phyloP scores from a whole-genome alignment of 1,139 yeast genomes.

The Geotrichum fermentans region DNA sequence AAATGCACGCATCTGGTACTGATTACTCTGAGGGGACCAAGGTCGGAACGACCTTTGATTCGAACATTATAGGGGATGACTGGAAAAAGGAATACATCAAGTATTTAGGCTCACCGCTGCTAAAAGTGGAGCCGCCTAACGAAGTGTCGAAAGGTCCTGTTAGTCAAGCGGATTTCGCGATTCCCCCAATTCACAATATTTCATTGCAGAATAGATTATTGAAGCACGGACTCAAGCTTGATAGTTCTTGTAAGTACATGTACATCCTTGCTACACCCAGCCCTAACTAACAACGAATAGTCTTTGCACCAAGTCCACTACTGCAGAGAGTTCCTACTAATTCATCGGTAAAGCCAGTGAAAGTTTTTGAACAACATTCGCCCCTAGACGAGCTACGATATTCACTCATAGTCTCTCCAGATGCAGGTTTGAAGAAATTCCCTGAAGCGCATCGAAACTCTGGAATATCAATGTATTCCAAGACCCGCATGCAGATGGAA shows the following conservation, averaged over 20 bases:
- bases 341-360: too few species aligned
- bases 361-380: slow-evolving; percentile 3
- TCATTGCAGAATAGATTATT: background rate
- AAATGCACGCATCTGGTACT: too few species aligned
- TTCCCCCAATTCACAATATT: background rate
- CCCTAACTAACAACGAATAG: too few species aligned
- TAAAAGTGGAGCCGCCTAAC: too few species aligned
- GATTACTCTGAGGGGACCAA: too few species aligned
- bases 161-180: too few species aligned
- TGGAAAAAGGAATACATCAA: slow-evolving; percentile 7
- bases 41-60: too few species aligned
- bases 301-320: too few species aligned
- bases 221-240: background rate
- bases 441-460: background rate
- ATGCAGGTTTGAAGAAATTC: background rate
- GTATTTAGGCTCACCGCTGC: slow-evolving; percentile 5
- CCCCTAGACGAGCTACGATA: slow-evolving; percentile 13
- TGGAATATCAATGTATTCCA: background rate
- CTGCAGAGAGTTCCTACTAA: too few species aligned
- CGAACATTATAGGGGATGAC: too few species aligned
- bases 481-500: too few species aligned
- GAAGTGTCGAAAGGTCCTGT: too few species aligned
- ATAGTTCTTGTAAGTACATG: background rate
- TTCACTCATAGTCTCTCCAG: background rate
- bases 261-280: background rate